Percentiles rank a stretch among this genome's conserved stretches.
These are phyloP conservation scores for Fagus crenata DNA, from an alignment of 306 rosid species.

Conservation along the genomic window DNA sequence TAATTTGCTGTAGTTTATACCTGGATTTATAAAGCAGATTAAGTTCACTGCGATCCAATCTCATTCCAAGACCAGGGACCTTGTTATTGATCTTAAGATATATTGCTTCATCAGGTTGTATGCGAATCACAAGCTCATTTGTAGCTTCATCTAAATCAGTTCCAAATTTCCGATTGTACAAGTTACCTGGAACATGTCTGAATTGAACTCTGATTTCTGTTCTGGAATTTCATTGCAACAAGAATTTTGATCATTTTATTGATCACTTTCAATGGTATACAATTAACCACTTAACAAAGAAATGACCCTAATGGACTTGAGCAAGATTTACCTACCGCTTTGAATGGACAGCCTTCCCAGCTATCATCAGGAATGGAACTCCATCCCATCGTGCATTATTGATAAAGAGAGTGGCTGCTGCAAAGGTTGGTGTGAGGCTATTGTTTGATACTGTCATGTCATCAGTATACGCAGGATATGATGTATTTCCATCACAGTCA, in stretches of 20 bases:
- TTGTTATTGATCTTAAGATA: constrained; percentile 94
- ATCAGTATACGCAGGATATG: constrained; percentile 68
- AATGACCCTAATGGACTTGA: not conserved
- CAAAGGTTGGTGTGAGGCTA: constrained; percentile 95
- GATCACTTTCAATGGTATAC: constrained; percentile 16
- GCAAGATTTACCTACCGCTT: constrained; percentile 51
- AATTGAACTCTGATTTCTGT: constrained; percentile 98
- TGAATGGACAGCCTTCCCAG: constrained; percentile 95
- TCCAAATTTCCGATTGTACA: constrained; percentile 84
- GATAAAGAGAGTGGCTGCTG: constrained; percentile 89
- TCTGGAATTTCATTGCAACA: constrained; percentile 42
- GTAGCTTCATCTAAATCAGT: constrained; percentile 88
- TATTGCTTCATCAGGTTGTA: constrained; percentile 95
- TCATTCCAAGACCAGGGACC: constrained; percentile 96
- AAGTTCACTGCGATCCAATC: constrained; percentile 85
- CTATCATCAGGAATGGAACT: constrained; percentile 96
- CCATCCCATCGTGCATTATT: constrained; percentile 99
- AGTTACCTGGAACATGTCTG: constrained; percentile 91
- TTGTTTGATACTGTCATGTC: constrained; percentile 78
- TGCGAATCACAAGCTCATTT: constrained; percentile 92
- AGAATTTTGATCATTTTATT: constrained; percentile 24
- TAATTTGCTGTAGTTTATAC: constrained; percentile 38
- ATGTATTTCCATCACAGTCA: constrained; percentile 66
- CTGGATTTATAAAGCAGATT: constrained; percentile 82
- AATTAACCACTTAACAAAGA: constrained; percentile 8